Evolutionary conservation across 148 eudicot genomes (phyloP).

Genomic region (Amaranthus cruentus): DNA sequence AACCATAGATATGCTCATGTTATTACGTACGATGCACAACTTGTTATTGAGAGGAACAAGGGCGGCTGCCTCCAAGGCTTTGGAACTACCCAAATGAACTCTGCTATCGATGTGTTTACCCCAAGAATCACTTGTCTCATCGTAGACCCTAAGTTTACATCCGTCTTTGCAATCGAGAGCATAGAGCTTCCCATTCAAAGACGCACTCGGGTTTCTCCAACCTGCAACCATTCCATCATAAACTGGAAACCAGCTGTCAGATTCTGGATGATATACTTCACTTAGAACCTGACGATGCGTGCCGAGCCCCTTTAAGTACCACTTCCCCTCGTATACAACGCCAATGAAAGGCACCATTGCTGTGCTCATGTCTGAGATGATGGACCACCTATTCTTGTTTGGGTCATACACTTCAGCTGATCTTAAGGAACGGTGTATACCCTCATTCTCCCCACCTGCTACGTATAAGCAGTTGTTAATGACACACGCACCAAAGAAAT

Average conservation of each 20-base stretch:
- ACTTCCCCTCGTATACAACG: slow-evolving; percentile 80
- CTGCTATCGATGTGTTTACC: slow-evolving; percentile 69
- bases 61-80: slow-evolving; percentile 78
- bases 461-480: slow-evolving; percentile 91
- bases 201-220: slow-evolving; percentile 82
- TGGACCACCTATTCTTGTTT: slow-evolving; percentile 69
- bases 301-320: slow-evolving; percentile 86
- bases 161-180: slow-evolving; percentile 90
- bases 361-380: slow-evolving; percentile 84
- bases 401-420: slow-evolving; percentile 93
- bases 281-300: slow-evolving; percentile 76
- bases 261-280: slow-evolving; percentile 75
- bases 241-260: slow-evolving; percentile 59
- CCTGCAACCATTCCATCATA: slow-evolving; percentile 82
- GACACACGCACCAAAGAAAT: slow-evolving; percentile 85
- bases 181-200: slow-evolving; percentile 60
- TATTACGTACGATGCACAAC: slow-evolving; percentile 70
- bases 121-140: slow-evolving; percentile 69
- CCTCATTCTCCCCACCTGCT: slow-evolving; percentile 90
- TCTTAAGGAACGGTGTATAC: slow-evolving; percentile 57
- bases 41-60: slow-evolving; percentile 67
- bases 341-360: slow-evolving; percentile 88
- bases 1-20: slow-evolving; percentile 81
- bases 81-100: slow-evolving; percentile 71
- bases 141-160: slow-evolving; percentile 73